Base-by-base conservation (phyloP, 2,329 filamentous ascomycete species). In the Penicillium sp. region DNA sequence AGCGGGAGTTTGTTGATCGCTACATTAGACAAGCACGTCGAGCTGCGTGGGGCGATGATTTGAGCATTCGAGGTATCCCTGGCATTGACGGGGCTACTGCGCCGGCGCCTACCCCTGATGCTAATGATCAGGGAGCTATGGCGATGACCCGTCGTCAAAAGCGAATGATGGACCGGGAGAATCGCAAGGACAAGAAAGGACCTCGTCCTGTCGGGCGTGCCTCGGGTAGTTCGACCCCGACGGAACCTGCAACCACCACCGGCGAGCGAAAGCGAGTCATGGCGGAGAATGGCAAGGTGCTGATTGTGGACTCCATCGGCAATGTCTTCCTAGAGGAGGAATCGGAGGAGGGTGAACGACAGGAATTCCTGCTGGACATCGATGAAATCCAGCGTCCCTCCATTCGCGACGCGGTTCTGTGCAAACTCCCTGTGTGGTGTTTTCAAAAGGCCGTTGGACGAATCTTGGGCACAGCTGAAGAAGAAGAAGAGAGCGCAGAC, bases 261-360 rank as follows among this genome's bases (percentile, higher is more conserved):
- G 88, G 89, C 13, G 74, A 83, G 22, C 86, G 86, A 68, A 94
- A 90, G 74, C 77, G 86, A 23, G 86, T 96, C 11, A 79, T 89
- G 16, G 90, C 89, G 2, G 84, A 95, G 71, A 98, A 98, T 55
- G 92, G 92, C 51, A 98, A 96, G 71, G 75, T 94, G 1, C 72
- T 98, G 25, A 82, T 98, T 39, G 92, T 98, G 3, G 90, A 98
- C 65, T 86, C 85, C 0, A 72, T 83, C 7, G 92, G 92, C 17
- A 88, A 95, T 54, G 92, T 98, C 9, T 98, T 86, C 59, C 73
- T 98, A n/a, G 89, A 96, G 65, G 85, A 94, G 59, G 77, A 86
- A 54, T 86, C 87, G 35, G 88, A 89, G 51, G 86, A 95, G 15
- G 92, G 92, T 36, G 79, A 85, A 38, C 76, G 79, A 20, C 77